Percentiles rank a stretch among this genome's conserved stretches.
Evolutionary conservation across 305 asterid species (phyloP).

Genomic region (Fraxinus greggii): DNA sequence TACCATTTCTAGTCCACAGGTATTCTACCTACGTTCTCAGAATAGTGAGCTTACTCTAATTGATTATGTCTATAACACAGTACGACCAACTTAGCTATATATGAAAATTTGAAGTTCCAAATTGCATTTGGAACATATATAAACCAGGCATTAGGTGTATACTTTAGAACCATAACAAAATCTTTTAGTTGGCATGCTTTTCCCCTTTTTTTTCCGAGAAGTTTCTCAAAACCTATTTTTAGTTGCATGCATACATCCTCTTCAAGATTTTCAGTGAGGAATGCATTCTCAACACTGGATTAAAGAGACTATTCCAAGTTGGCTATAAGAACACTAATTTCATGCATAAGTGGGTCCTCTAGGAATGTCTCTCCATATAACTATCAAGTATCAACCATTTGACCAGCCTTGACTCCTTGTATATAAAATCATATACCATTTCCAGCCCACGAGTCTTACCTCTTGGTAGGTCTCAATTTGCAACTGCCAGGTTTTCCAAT

Average conservation of each 20-base stretch:
- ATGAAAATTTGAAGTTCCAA: background rate
- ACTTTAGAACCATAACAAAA: background rate
- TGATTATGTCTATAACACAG: background rate
- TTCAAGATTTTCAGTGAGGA: background rate
- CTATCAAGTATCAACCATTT: background rate
- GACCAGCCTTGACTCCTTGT: background rate
- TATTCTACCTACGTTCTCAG: background rate
- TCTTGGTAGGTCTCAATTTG: background rate
- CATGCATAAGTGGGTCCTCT: background rate
- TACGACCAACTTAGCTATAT: background rate
- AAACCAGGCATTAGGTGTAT: background rate
- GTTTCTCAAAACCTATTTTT: background rate
- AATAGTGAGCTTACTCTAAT: background rate
- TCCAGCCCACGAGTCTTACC: background rate
- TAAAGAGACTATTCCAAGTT: background rate
- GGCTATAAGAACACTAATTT: background rate
- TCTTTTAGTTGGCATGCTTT: background rate
- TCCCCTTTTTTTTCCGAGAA: background rate
- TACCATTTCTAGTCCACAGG: background rate
- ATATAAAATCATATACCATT: background rate
- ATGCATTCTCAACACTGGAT: background rate
- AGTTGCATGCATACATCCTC: background rate
- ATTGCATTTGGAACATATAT: background rate
- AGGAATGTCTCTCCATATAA: background rate
- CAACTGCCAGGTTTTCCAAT: background rate